Evolutionary conservation across 2,329 filamentous ascomycete genomes (phyloP).

Genomic region (Talaromyces islandicus): DNA sequence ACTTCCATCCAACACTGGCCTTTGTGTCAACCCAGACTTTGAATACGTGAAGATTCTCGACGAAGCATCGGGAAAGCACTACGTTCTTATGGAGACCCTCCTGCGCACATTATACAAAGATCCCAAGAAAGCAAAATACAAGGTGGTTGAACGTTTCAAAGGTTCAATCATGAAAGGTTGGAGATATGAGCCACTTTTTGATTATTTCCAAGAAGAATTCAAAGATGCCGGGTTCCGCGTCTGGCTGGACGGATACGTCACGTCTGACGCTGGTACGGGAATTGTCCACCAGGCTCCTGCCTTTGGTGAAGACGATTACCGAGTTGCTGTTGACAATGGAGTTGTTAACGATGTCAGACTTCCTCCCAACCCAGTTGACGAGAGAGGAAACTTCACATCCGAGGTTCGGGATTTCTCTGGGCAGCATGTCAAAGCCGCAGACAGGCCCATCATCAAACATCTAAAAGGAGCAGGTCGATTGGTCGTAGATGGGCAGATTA

Average conservation of each 20-base stretch:
- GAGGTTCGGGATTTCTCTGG: constrained; percentile 76
- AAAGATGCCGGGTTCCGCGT: constrained; percentile 79
- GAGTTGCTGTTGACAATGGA: constrained; percentile 67
- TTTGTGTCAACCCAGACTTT: constrained; percentile 74
- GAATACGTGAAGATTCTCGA: constrained; percentile 86
- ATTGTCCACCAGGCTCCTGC: constrained; percentile 91
- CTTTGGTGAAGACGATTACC: constrained; percentile 95
- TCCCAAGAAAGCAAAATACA: constrained; percentile 90
- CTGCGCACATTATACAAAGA: constrained; percentile 85
- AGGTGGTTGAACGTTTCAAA: constrained; percentile 70
- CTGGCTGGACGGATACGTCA: constrained; percentile 78
- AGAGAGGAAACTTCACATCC: constrained; percentile 70
- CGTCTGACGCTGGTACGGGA: constrained; percentile 82
- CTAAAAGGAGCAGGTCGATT: constrained; percentile 71
- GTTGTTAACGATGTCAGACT: constrained; percentile 69
- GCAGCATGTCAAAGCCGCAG: constrained; percentile 84
- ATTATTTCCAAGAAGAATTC: constrained; percentile 86
- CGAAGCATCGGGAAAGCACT: constrained; percentile 73
- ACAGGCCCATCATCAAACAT: constrained; percentile 88
- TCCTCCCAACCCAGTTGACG: constrained; percentile 89
- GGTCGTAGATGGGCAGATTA: constrained; percentile 79
- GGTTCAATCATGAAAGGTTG: constrained; percentile 82
- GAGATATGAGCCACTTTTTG: constrained; percentile 83
- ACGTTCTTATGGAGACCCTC: constrained; percentile 76
- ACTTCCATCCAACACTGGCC: constrained; percentile 69